Conservation (phyloP, 306 rosid genomes). For the Elaeagnus macrophylla region DNA sequence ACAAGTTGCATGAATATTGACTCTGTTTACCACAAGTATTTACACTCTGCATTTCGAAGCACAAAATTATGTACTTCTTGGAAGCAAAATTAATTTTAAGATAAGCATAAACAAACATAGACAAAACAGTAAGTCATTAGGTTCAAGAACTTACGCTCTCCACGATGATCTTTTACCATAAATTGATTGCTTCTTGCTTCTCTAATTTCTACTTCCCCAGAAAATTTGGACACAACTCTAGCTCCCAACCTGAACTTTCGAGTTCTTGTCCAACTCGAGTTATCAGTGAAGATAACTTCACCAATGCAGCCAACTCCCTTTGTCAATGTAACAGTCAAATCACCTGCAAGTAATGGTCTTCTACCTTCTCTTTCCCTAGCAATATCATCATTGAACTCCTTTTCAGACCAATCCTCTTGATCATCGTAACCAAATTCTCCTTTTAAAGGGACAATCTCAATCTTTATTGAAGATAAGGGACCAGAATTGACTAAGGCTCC, state of each 20-base stretch:
- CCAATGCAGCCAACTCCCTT: conserved; percentile 33
- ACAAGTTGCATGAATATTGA: too few relatives aligned
- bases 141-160: conserved; percentile 40
- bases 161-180: conserved; percentile 52
- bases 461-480: conserved; percentile 33
- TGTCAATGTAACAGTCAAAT: conserved; percentile 19
- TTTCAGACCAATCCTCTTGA: conserved; percentile 44
- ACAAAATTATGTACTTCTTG: too few relatives aligned
- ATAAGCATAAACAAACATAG: neutral
- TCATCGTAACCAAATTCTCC: conserved; percentile 40
- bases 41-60: too few relatives aligned
- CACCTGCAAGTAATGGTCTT: conserved; percentile 47
- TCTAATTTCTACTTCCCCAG: conserved; percentile 24
- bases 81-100: neutral
- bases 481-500: conserved; percentile 26
- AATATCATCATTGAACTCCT: conserved; percentile 34
- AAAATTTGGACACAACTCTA: conserved; percentile 15
- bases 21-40: too few relatives aligned
- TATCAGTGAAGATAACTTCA: conserved; percentile 38
- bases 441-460: conserved; percentile 38
- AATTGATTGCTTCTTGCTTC: conserved; percentile 53
- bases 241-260: conserved; percentile 52
- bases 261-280: conserved; percentile 55
- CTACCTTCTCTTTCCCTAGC: conserved; percentile 38
- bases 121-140: neutral